Evolutionary conservation across 176 grass and related monocot genomes (phyloP).

Genomic region (Tillandsia leiboldiana): DNA sequence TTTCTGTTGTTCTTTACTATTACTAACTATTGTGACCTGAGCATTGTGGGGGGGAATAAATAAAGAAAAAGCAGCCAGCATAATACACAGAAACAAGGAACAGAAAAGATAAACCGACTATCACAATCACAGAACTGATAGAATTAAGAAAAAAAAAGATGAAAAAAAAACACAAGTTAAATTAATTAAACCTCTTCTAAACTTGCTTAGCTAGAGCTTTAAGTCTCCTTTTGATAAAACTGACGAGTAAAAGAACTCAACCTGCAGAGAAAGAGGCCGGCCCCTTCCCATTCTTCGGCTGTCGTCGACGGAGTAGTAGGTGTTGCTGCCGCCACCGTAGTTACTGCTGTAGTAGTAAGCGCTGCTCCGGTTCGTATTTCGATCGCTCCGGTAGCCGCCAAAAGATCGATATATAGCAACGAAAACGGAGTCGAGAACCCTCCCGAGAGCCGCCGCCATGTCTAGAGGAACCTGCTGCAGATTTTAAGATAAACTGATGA

Average conservation of each 20-base stretch:
- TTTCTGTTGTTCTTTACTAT: too few species aligned
- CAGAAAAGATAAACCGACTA: too few species aligned
- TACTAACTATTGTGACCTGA: too few species aligned
- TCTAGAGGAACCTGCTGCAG: background rate
- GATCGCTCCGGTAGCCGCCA: background rate
- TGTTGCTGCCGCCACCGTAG: slow-evolving; percentile 11
- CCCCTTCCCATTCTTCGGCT: slow-evolving; percentile 11
- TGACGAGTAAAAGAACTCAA: background rate
- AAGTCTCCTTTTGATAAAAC: background rate
- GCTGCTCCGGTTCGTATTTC: background rate
- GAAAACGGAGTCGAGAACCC: slow-evolving; percentile 8
- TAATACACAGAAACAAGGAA: too few species aligned
- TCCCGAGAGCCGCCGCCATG: slow-evolving; percentile 11
- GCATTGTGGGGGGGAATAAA: too few species aligned
- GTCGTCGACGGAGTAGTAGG: slow-evolving; percentile 1
- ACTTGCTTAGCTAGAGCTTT: background rate
- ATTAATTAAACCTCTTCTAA: background rate
- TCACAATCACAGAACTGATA: too few species aligned
- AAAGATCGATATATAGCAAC: background rate
- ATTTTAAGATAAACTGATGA: background rate
- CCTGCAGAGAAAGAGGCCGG: slow-evolving; percentile 20
- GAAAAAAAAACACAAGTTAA: too few species aligned
- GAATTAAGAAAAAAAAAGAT: too few species aligned
- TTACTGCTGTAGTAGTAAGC: slow-evolving; percentile 12
- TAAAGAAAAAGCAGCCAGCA: too few species aligned